These are phyloP conservation scores for Cryphonectria radicalis DNA, from an alignment of 2,329 filamentous ascomycete genomes.

Conservation along the genomic window DNA sequence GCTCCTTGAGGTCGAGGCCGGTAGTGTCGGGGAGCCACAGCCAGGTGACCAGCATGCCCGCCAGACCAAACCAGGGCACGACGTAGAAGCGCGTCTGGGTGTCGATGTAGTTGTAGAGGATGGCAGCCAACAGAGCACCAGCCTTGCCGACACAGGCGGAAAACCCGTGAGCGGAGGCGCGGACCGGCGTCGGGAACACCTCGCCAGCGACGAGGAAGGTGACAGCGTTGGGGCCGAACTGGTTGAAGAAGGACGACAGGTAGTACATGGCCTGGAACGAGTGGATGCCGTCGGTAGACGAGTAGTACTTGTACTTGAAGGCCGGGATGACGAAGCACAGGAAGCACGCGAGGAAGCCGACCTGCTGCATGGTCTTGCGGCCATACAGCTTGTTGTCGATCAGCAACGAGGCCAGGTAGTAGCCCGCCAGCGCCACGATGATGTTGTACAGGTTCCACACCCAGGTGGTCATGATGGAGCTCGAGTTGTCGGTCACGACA, in stretches of 20 bases:
- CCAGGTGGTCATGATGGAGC: constrained; percentile 84
- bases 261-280: constrained; percentile 99
- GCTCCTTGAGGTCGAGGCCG: constrained; percentile 93
- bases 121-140: constrained; percentile 82
- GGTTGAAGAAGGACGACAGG: constrained; percentile 97
- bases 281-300: constrained; percentile 69
- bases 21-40: constrained; percentile 96
- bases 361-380: constrained; percentile 93
- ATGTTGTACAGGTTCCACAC: constrained; percentile 93
- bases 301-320: constrained; percentile 88
- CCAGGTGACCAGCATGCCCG: constrained; percentile 79
- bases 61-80: constrained; percentile 93
- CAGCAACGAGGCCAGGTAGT: constrained; percentile 85
- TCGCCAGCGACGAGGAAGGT: constrained; percentile 96
- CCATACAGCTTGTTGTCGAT: constrained; percentile 98
- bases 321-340: constrained; percentile 90
- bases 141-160: constrained; percentile 90
- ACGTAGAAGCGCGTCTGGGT: constrained; percentile 85
- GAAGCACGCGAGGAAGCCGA: constrained; percentile 93
- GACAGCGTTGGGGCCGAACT: constrained; percentile 95
- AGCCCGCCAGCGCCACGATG: constrained; percentile 81
- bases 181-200: constrained; percentile 93
- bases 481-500: constrained; percentile 71
- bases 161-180: constrained; percentile 92
- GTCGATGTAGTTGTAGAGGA: constrained; percentile 94